phyloP scores from a whole-genome alignment of 2,329 filamentous ascomycete genomes.

The Pestalotiopsis sp. region DNA sequence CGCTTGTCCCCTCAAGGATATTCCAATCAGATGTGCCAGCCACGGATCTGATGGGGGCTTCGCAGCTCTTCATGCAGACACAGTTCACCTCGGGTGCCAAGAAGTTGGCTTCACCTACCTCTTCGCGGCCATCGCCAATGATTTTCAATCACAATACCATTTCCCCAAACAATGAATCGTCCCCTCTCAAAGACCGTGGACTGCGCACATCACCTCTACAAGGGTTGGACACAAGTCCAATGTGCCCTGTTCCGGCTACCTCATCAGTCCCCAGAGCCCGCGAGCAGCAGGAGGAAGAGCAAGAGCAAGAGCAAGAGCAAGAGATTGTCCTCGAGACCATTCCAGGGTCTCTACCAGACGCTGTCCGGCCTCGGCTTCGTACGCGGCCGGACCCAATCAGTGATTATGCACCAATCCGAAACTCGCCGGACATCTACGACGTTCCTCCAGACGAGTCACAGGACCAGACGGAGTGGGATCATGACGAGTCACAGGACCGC shows the following conservation, averaged over 20 bases:
- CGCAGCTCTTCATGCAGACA: slow-evolving; percentile 59
- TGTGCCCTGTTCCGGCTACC: slow-evolving; percentile 17
- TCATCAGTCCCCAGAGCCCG: not conserved
- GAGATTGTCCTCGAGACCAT: slow-evolving; percentile 12
- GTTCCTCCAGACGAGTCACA: slow-evolving; percentile 14
- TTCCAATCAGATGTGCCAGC: slow-evolving; percentile 33
- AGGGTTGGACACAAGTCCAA: slow-evolving; percentile 44
- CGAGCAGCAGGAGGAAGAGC: not conserved
- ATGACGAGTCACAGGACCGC: slow-evolving; percentile 24
- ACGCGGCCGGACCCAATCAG: slow-evolving; percentile 29
- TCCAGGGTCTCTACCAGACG: slow-evolving; percentile 18
- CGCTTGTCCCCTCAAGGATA: slow-evolving; percentile 50
- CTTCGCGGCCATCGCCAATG: slow-evolving; percentile 58
- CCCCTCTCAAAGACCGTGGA: slow-evolving; percentile 53
- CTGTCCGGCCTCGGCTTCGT: slow-evolving; percentile 16
- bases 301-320: not conserved
- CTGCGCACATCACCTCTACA: slow-evolving; percentile 49
- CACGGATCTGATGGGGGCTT: slow-evolving; percentile 39
- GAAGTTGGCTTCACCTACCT: slow-evolving; percentile 53
- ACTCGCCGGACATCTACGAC: slow-evolving; percentile 5
- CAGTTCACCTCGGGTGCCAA: slow-evolving; percentile 56
- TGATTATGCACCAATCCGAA: slow-evolving; percentile 28
- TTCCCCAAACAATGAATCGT: slow-evolving; percentile 49
- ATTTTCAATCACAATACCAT: slow-evolving; percentile 45
- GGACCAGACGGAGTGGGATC: slow-evolving; percentile 29